Evolutionary conservation across 2,329 filamentous ascomycete genomes (phyloP).

Genomic region (Fusarium buharicum): DNA sequence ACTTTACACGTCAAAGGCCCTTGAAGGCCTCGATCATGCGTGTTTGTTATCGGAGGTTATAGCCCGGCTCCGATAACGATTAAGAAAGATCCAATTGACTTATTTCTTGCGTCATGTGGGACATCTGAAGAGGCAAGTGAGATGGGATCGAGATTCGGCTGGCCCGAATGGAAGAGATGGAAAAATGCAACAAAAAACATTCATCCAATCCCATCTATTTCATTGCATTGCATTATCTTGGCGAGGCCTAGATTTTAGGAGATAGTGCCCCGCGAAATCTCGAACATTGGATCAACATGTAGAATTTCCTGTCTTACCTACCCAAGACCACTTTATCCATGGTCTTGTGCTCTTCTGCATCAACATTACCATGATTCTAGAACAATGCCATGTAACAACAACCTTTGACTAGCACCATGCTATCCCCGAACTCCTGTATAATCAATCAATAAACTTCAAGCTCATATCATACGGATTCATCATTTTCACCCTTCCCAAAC

Average conservation of each 20-base stretch:
- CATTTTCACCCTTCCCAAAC: slow-evolving; percentile 17
- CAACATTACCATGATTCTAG: background rate
- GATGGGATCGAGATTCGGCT: slow-evolving; percentile 30
- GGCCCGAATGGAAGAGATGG: slow-evolving; percentile 13
- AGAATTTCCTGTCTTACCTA: slow-evolving; percentile 5
- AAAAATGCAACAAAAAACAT: background rate
- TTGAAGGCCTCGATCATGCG: slow-evolving; percentile 11
- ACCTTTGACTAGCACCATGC: background rate
- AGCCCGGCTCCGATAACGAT: slow-evolving; percentile 19
- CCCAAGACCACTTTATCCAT: background rate
- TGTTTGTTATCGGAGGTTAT: slow-evolving; percentile 19
- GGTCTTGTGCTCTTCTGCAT: too few relatives aligned
- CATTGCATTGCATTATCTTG: background rate
- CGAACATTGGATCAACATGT: slow-evolving; percentile 14
- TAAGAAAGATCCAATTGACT: slow-evolving; percentile 8
- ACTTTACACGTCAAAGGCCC: background rate
- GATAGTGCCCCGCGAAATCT: slow-evolving; percentile 6
- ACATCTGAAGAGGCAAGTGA: slow-evolving; percentile 7
- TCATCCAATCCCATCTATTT: too few relatives aligned
- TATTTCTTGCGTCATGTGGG: slow-evolving; percentile 12
- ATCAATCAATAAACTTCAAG: slow-evolving; percentile 8
- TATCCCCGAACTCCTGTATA: background rate
- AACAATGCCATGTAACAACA: slow-evolving; percentile 16
- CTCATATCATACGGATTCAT: slow-evolving; percentile 3
- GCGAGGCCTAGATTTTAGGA: background rate